Base-by-base conservation (phyloP, 345 rosid species). In the Streptanthus diversifolius region DNA sequence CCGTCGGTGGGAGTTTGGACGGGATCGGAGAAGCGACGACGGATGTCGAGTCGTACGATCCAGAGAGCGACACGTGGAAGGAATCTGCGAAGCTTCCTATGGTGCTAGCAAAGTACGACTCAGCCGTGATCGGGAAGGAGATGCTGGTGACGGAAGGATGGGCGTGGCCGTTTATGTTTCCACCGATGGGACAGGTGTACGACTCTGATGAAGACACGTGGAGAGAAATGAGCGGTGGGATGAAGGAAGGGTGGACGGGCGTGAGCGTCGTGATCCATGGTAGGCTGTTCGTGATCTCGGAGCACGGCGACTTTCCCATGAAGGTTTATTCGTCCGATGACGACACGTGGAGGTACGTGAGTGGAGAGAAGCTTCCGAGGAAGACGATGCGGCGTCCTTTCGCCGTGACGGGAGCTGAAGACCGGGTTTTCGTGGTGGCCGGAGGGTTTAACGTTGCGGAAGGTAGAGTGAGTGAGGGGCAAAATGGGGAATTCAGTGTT, bases 211-310 rank as follows among this genome's bases (percentile, higher is more conserved):
- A 1, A 0, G 81, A 86, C 86, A 80, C 81, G 83, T 90, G 96
- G 96, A 73, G 66, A 22, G 77, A 66, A 17, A 85, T 90, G 93
- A 81, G 77, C 25, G 82, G 57, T 7, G 93, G 88, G 71, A 80
- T 90, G 85, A 82, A 77, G 25, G 91, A 82, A 63, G 93, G 96
- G 32, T 90, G 96, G 96, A 88, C 91, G 5, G 93, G 93, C 1
- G 71, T 45, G 39, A 73, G 87, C 60, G 81, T 82, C 21, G 90
- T 85, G 35, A 44, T 88, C 1, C 65, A 60, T 0, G 82, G 52
- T 9, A 68, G 72, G 63, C 69, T 88, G 62, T 86, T 88, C 36
- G 85, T 85, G 77, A 82, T 88, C 48, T 76, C 91, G 5, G 96
- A 90, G 66, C 86, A 85, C 68, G 91, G 86, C 0, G 90, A 82